These are phyloP conservation scores for Hyphodiscus sp. DNA, from an alignment of 2,329 filamentous ascomycete species.

Conservation along the genomic window DNA sequence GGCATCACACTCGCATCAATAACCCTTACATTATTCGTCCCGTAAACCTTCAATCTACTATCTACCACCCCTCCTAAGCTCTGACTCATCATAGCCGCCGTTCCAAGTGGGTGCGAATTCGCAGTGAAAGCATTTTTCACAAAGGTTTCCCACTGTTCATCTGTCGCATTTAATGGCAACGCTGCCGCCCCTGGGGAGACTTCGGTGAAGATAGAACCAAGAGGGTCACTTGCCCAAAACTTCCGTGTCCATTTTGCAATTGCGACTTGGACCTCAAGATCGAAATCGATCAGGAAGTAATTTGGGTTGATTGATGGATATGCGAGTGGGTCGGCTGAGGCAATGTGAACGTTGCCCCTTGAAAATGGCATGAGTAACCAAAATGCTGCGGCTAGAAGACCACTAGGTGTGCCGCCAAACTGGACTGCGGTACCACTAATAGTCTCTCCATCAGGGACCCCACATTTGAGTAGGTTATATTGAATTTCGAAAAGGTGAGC, in stretches of 20 bases:
- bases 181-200: too few species aligned
- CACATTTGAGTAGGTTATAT: slow-evolving; percentile 40
- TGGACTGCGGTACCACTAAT: slow-evolving; percentile 28
- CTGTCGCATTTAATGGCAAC: slow-evolving; percentile 13
- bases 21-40: slow-evolving; percentile 45
- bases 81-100: slow-evolving; percentile 12
- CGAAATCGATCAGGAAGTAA: slow-evolving; percentile 38
- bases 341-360: slow-evolving; percentile 37
- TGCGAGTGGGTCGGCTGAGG: slow-evolving; percentile 30
- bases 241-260: slow-evolving; percentile 11
- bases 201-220: too few species aligned
- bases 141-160: not conserved
- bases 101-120: slow-evolving; percentile 12
- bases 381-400: too few species aligned
- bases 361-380: slow-evolving; percentile 37
- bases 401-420: not conserved
- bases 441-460: slow-evolving; percentile 41
- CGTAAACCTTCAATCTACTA: slow-evolving; percentile 43
- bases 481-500: slow-evolving; percentile 40
- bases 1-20: slow-evolving; percentile 52
- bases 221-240: slow-evolving; percentile 9
- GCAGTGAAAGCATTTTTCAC: not conserved
- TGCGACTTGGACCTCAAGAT: slow-evolving; percentile 29
- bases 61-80: slow-evolving; percentile 43
- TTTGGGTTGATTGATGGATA: slow-evolving; percentile 37